Evolutionary conservation across 2,329 filamentous ascomycete species (phyloP).

Genomic region (Aspergillus sp.): DNA sequence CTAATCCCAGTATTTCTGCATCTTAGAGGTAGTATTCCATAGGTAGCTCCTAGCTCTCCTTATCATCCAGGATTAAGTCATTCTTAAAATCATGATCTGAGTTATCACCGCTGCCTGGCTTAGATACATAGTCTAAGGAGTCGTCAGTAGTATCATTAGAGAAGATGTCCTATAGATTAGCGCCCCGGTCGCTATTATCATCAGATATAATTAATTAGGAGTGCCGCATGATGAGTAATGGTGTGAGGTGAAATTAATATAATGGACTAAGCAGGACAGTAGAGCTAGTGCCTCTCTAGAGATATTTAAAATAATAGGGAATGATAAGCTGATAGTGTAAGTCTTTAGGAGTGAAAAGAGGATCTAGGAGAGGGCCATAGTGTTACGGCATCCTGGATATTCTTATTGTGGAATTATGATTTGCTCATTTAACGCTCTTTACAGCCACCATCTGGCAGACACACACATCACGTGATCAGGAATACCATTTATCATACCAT

Average conservation of each 20-base stretch:
- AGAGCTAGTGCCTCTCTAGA: constrained; percentile 4
- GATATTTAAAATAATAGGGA: not conserved
- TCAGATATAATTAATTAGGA: constrained; percentile 5
- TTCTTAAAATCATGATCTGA: constrained; percentile 10
- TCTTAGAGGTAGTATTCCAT: constrained; percentile 16
- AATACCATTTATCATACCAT: too few relatives aligned
- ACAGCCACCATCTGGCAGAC: too few relatives aligned
- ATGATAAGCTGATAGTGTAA: constrained; percentile 2
- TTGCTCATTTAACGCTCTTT: too few relatives aligned
- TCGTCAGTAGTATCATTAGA: constrained; percentile 11
- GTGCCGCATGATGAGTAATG: constrained; percentile 3
- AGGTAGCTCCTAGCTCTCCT: constrained; percentile 11
- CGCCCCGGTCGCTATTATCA: constrained; percentile 16
- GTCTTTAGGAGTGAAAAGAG: constrained; percentile 7
- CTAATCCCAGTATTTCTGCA: constrained; percentile 19
- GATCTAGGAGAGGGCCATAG: constrained; percentile 1
- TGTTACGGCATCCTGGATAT: too few relatives aligned
- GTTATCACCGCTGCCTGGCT: constrained; percentile 7
- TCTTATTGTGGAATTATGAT: too few relatives aligned
- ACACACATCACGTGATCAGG: too few relatives aligned
- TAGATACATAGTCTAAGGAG: constrained; percentile 10
- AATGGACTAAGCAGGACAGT: constrained; percentile 3
- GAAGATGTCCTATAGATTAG: constrained; percentile 11
- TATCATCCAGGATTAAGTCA: constrained; percentile 7
- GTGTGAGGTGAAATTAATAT: constrained; percentile 1